Base-by-base conservation (phyloP, 371 early-diverging fungal species). In the Rhizopus sp. region DNA sequence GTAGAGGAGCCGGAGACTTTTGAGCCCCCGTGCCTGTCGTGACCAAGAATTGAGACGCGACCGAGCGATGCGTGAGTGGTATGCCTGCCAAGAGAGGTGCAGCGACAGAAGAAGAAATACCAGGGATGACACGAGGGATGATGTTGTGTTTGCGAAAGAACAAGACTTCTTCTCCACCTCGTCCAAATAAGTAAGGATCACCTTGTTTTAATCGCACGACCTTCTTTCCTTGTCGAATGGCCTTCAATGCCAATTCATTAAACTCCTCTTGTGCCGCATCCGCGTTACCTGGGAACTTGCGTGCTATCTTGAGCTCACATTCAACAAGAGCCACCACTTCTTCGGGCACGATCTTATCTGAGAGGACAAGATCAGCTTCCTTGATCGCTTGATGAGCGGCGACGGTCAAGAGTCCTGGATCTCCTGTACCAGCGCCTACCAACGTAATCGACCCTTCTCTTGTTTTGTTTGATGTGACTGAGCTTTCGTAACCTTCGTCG, bases 391-490 rank as follows among this genome's bases (percentile, higher is more conserved):
- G 70, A 46, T 83, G 77, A 4, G 94, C 95, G 1, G 83, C 81
- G 59, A 89, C 62, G 0, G 97, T 95, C 60, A 96, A 74, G 12
- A 93, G 73, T 12, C 85, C 84, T 0, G 94, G 92, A 55, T 89
- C 84, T 17, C 97, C 95, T 1, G 93, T 91, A 4, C 97, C 97
- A 1, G 92, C 89, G 9, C 97, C 97, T n/a, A 92, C 88, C 41
- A 94, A 74, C 6, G 76, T 73, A 40, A 93, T 68, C 12, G 68
- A 39, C 42, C 75, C 63, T 15, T 45, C 10, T 33, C 8, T 8
- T 48, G 54, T 29, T 46, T 13, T 38, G 17, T 49, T 56, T 35
- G 73, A 37, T 8, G 42, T 40, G 3, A 59, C 61, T 12, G 69
- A n/a, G 42, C 75, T 77, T 32, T 77, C 73, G 42, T 80, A 80